Percentiles rank a stretch among this genome's conserved stretches.
These are phyloP conservation scores for Chaetothyriales sp. DNA, from an alignment of 2,329 filamentous ascomycete species.

Conservation along the genomic window DNA sequence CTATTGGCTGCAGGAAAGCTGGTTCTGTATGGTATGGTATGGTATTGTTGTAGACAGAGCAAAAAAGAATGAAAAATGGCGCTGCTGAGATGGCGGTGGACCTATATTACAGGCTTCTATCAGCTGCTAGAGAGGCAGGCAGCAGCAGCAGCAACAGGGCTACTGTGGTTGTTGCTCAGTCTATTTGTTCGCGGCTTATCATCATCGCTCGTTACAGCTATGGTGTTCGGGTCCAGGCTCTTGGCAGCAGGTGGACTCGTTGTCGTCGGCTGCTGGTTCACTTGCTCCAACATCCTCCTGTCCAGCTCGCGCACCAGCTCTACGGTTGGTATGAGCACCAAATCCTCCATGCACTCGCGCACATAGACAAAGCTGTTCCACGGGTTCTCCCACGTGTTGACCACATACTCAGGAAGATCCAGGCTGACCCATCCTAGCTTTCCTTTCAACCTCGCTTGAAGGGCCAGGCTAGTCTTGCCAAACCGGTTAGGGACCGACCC, in stretches of 20 bases:
- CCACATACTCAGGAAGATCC: conserved; percentile 13
- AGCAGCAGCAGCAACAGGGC: conserved; percentile 82
- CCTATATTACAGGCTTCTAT: no score
- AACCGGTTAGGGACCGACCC: conserved; percentile 12
- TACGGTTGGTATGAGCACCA: conserved; percentile 12
- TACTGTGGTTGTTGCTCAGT: conserved; percentile 86
- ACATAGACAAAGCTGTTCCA: conserved; percentile 16
- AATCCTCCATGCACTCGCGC: conserved; percentile 14
- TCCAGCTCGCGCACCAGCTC: conserved; percentile 5
- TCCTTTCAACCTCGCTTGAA: conserved; percentile 13
- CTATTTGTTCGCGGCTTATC: conserved; percentile 66
- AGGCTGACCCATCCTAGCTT: conserved; percentile 12
- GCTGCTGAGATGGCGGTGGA: no score
- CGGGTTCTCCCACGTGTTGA: conserved; percentile 17
- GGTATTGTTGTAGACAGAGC: no score
- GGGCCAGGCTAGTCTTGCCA: conserved; percentile 14
- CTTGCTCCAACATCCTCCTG: neutral
- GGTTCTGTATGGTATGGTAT: no score
- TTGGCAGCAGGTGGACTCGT: neutral
- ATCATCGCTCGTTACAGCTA: conserved; percentile 33
- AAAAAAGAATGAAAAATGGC: no score
- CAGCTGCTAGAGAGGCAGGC: neutral
- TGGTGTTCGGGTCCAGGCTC: neutral
- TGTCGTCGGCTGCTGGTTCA: neutral
- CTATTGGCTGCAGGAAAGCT: no score